Percentiles rank a stretch among this genome's conserved stretches.
Evolutionary conservation across 2,329 filamentous ascomycete species (phyloP).

Genomic region (Polychaeton citri): DNA sequence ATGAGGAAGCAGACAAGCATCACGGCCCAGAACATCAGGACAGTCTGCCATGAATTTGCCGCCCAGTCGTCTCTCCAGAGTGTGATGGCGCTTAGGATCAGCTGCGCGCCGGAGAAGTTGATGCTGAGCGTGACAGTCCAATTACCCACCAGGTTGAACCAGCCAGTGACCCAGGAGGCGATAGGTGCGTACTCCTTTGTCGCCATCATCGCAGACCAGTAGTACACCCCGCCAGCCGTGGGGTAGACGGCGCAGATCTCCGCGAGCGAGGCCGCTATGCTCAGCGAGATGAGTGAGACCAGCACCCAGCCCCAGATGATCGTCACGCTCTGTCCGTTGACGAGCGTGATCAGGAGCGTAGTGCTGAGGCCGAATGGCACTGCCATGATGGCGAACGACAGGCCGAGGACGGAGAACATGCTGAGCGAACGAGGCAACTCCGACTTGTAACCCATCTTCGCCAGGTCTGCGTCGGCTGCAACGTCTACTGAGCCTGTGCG

Average conservation of each 20-base stretch:
- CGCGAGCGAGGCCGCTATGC: conserved; percentile 52
- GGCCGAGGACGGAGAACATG: conserved; percentile 56
- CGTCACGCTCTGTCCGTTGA: conserved; percentile 55
- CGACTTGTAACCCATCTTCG: conserved; percentile 53
- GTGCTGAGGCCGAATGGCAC: conserved; percentile 56
- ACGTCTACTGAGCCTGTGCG: conserved; percentile 17
- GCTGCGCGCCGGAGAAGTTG: conserved; percentile 59
- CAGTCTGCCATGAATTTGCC: conserved; percentile 54
- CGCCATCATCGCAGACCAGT: conserved; percentile 54
- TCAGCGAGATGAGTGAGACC: conserved; percentile 48
- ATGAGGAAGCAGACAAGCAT: conserved; percentile 51
- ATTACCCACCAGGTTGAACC: conserved; percentile 60
- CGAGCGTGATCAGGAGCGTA: conserved; percentile 54
- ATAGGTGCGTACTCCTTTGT: conserved; percentile 53
- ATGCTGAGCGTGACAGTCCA: conserved; percentile 54
- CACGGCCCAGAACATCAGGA: conserved; percentile 59
- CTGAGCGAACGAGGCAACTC: conserved; percentile 53
- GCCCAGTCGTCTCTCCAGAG: conserved; percentile 58
- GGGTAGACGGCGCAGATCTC: conserved; percentile 59
- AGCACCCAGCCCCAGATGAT: conserved; percentile 59
- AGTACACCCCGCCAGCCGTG: conserved; percentile 57
- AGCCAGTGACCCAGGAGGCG: conserved; percentile 56
- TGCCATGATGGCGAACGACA: conserved; percentile 65
- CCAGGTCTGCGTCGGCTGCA: conserved; percentile 46
- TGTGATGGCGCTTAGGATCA: conserved; percentile 54